Evolutionary conservation across 495 filamentous ascomycete species (phyloP).

Genomic region (Cercophora sp.): DNA sequence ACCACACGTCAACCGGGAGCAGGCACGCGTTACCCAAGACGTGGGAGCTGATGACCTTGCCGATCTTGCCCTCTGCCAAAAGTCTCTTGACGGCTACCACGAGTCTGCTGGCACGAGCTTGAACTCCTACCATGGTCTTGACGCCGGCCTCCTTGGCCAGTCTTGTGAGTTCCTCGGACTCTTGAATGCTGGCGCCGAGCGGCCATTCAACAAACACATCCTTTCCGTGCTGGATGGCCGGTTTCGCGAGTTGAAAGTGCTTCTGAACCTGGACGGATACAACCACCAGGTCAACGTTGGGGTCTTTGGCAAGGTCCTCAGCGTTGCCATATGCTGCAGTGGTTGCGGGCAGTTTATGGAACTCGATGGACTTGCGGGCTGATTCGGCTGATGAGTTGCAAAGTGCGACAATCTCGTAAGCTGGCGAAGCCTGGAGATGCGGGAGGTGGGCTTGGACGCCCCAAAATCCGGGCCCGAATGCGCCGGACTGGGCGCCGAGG

Average conservation of each 20-base stretch:
- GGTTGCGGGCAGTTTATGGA: conserved; percentile 34
- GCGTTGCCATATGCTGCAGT: conserved; percentile 44
- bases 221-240: conserved; percentile 45
- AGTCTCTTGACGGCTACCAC: conserved; percentile 23
- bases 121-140: conserved; percentile 30
- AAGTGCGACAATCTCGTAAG: conserved; percentile 47
- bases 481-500: conserved; percentile 22
- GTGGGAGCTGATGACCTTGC: conserved; percentile 22
- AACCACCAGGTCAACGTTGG: conserved; percentile 51
- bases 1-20: conserved; percentile 15
- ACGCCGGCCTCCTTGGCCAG: conserved; percentile 30
- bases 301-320: conserved; percentile 45
- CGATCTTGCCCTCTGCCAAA: conserved; percentile 22
- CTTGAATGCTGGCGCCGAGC: conserved; percentile 17
- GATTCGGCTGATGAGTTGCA: conserved; percentile 36
- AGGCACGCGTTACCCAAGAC: conserved; percentile 4
- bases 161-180: conserved; percentile 34
- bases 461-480: conserved; percentile 32
- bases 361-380: conserved; percentile 39
- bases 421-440: conserved; percentile 27
- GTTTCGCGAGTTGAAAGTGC: conserved; percentile 44
- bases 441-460: conserved; percentile 43
- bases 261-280: conserved; percentile 39
- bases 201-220: conserved; percentile 54
- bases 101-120: conserved; percentile 19